These are phyloP conservation scores for Actinomucor elegans DNA, from an alignment of 371 early-diverging fungal species.

Conservation along the genomic window DNA sequence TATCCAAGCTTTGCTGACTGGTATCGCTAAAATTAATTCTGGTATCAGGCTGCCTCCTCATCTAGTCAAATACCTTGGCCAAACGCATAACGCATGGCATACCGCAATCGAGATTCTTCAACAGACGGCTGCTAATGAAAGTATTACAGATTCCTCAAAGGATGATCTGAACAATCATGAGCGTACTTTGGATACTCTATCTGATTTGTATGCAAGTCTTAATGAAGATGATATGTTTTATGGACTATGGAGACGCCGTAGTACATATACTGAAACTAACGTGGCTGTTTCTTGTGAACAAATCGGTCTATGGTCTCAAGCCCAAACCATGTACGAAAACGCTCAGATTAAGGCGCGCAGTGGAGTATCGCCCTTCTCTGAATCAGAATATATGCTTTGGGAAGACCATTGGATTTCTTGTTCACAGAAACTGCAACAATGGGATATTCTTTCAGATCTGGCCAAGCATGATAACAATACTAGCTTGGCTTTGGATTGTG, in stretches of 20 bases:
- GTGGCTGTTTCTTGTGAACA: slow-evolving; percentile 95
- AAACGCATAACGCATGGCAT: slow-evolving; percentile 92
- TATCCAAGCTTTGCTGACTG: slow-evolving; percentile 86
- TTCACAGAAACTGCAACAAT: slow-evolving; percentile 94
- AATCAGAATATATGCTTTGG: slow-evolving; percentile 97
- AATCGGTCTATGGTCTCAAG: slow-evolving; percentile 89
- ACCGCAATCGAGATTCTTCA: slow-evolving; percentile 79
- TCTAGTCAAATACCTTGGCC: slow-evolving; percentile 88
- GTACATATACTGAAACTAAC: slow-evolving; percentile 93
- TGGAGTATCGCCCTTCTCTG: slow-evolving; percentile 87
- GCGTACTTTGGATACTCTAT: slow-evolving; percentile 85
- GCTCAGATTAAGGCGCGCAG: slow-evolving; percentile 93
- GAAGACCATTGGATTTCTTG: slow-evolving; percentile 96
- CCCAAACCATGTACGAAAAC: slow-evolving; percentile 91
- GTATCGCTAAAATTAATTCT: slow-evolving; percentile 71
- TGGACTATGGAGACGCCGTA: slow-evolving; percentile 93
- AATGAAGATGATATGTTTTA: slow-evolving; percentile 90
- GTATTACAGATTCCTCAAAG: slow-evolving; percentile 55
- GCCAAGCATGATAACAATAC: slow-evolving; percentile 87
- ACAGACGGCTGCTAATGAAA: slow-evolving; percentile 43
- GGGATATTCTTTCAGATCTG: slow-evolving; percentile 96
- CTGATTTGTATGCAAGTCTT: slow-evolving; percentile 78
- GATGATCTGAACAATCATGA: slow-evolving; percentile 82
- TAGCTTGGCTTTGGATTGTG: slow-evolving; percentile 84
- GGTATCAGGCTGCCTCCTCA: slow-evolving; percentile 87